Evolutionary conservation across 805 yeast genomes (phyloP).

Genomic region (Candida bentonensis): DNA sequence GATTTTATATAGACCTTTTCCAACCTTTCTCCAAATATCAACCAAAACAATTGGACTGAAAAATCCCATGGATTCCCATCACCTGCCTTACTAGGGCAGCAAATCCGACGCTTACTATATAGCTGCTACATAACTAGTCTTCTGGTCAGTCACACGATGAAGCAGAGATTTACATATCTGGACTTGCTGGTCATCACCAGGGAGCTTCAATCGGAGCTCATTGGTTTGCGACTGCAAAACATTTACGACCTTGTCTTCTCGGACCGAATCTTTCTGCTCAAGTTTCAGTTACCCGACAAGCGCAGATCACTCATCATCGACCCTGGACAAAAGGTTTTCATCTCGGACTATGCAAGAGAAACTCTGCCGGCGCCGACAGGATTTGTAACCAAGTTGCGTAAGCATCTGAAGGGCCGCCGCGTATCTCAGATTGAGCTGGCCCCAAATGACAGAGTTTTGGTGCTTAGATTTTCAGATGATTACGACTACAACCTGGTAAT

Average conservation of each 20-base stretch:
- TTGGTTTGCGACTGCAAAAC: conserved; percentile 64
- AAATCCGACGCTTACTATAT: no score
- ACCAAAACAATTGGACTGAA: no score
- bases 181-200: conserved; percentile 60
- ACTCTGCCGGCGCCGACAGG: conserved; percentile 72
- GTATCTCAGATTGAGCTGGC: conserved; percentile 61
- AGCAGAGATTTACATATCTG: conserved; percentile 79
- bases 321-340: conserved; percentile 70
- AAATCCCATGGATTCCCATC: no score
- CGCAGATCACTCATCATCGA: conserved; percentile 66
- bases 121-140: no score
- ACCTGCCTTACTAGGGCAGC: no score
- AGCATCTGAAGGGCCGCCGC: conserved; percentile 70
- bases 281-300: conserved; percentile 72
- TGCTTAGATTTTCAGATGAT: conserved; percentile 76
- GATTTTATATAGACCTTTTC: no score
- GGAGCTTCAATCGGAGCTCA: conserved; percentile 46
- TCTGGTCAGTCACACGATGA: conserved; percentile 10
- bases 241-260: conserved; percentile 69
- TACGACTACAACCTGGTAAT: conserved; percentile 52
- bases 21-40: no score
- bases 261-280: conserved; percentile 57
- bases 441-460: conserved; percentile 69
- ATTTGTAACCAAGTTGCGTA: conserved; percentile 74
- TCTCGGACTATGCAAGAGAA: conserved; percentile 69